Base-by-base conservation (phyloP, 177 flowering plant genomes). In the Tripterygium wilfordii region DNA sequence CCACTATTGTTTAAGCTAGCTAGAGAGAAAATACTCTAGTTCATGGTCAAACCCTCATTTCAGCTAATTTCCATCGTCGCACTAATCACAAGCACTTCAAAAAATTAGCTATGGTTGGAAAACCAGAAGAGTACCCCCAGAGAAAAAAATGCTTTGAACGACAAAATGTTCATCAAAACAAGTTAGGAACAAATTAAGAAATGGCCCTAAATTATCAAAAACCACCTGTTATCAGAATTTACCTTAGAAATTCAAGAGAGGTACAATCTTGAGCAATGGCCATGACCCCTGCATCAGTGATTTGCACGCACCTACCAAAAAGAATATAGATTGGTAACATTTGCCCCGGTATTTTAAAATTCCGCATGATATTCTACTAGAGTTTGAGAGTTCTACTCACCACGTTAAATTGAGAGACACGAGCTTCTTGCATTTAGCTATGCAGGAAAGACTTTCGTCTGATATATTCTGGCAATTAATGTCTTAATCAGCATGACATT, bases 171-270 rank as follows among this genome's bases (percentile, higher is more conserved):
- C n/a, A n/a, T n/a, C n/a, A n/a, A n/a, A n/a, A n/a, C n/a, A n/a
- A n/a, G n/a, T n/a, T n/a, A n/a, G n/a, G n/a, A n/a, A n/a, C n/a
- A n/a, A n/a, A n/a, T n/a, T n/a, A n/a, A n/a, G n/a, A n/a, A n/a
- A n/a, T n/a, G n/a, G n/a, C n/a, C n/a, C n/a, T n/a, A n/a, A n/a
- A n/a, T n/a, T n/a, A n/a, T n/a, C n/a, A n/a, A n/a, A n/a, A n/a
- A n/a, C n/a, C n/a, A n/a, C n/a, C n/a, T n/a, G n/a, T n/a, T n/a
- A 6, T 30, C 33, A 30, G 12, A 30, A 5, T 37, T 42, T 64
- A 88, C 98, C 98, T 88, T 1, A 88, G 81, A 60, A 85, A 74
- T 57, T 91, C 88, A 39, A 91, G 91, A 58, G 70, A 70, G 26
- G 59, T 65, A 70, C 98, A 91, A 53, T 78, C 70, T 67, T 79